A percentile compares a stretch with the other conserved stretches of the same genome.
Conservation (phyloP, 176 grass and related monocot species). For the Aegilops bicornis region DNA sequence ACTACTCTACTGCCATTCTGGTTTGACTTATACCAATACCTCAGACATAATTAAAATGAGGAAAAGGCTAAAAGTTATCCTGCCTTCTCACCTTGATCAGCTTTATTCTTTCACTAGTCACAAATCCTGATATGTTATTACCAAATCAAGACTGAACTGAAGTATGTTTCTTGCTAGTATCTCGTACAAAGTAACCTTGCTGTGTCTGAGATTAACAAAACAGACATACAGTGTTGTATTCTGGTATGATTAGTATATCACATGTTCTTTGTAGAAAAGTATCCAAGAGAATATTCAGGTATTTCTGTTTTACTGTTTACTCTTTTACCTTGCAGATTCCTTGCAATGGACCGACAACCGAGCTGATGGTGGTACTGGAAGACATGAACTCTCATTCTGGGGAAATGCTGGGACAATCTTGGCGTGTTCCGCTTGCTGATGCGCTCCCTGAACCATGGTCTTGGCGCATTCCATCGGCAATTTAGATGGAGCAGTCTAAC, state of each 20-base stretch:
- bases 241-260: neutral
- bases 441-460: neutral
- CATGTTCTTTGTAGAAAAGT: neutral
- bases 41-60: neutral
- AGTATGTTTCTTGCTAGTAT: neutral
- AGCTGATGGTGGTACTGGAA: neutral
- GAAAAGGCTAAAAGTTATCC: neutral
- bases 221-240: neutral
- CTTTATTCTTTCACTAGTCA: neutral
- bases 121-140: neutral
- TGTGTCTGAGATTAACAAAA: neutral
- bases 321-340: constrained; percentile 1
- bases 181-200: neutral
- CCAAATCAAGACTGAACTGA: neutral
- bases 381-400: constrained; percentile 1
- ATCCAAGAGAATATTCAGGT: neutral
- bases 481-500: neutral
- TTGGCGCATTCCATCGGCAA: neutral
- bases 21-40: neutral
- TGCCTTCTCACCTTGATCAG: neutral
- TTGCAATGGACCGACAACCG: neutral
- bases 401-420: neutral
- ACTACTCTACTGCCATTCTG: neutral
- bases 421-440: neutral
- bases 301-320: neutral